Conservation (phyloP, 805 yeast species). For the Barnettozyma vustinii region DNA sequence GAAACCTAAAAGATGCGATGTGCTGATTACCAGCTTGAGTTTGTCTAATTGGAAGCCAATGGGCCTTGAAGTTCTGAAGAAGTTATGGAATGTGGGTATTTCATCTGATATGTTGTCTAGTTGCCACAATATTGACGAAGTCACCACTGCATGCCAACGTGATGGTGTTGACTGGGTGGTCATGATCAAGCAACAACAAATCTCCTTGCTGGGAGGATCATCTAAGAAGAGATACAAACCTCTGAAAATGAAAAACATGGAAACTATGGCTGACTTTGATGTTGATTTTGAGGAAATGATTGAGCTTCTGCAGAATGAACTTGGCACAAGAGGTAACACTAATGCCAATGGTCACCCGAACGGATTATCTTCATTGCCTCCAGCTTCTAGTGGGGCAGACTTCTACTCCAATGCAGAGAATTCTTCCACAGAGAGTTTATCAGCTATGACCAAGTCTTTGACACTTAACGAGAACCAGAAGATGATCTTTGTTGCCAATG, state of each 20-base stretch:
- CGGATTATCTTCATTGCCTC: not conserved
- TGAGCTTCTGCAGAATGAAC: constrained; percentile 32
- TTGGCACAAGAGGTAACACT: constrained; percentile 7
- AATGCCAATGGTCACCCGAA: not conserved
- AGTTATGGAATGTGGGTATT: constrained; percentile 73
- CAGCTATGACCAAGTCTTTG: constrained; percentile 22
- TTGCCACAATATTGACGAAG: constrained; percentile 55
- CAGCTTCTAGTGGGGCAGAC: constrained; percentile 16
- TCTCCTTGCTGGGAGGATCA: constrained; percentile 14
- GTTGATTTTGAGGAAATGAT: constrained; percentile 64
- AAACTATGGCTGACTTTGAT: constrained; percentile 61
- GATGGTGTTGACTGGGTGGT: constrained; percentile 78
- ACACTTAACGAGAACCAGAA: constrained; percentile 40
- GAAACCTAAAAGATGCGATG: constrained; percentile 70
- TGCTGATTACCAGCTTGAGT: constrained; percentile 67
- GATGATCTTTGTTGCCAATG: constrained; percentile 65
- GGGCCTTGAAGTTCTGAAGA: constrained; percentile 58
- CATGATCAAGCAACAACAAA: constrained; percentile 60
- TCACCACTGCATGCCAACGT: constrained; percentile 51
- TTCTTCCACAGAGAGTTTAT: constrained; percentile 19
- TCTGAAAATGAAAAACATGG: constrained; percentile 61
- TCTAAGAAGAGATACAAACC: constrained; percentile 63
- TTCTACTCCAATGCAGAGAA: constrained; percentile 19
- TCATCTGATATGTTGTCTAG: constrained; percentile 63
- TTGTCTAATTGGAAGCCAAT: constrained; percentile 48